Evolutionary conservation across 805 yeast genomes (phyloP).

Genomic region (Danielozyma ontarioensis): DNA sequence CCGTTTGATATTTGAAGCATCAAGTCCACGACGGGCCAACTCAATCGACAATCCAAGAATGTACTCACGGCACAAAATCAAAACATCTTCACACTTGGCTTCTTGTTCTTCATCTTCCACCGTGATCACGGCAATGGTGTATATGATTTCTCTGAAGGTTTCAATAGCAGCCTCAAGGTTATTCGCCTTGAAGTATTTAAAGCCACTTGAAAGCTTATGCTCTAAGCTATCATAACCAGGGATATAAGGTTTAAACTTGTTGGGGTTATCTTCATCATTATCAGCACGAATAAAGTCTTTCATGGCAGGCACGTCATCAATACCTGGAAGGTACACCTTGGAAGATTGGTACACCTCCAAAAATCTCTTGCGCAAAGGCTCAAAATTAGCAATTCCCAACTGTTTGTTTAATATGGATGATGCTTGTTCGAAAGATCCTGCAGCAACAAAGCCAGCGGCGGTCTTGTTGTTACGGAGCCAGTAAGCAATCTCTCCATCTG

Average conservation of each 20-base stretch:
- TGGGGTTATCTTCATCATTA: constrained; percentile 49
- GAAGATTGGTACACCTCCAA: constrained; percentile 78
- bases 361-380: constrained; percentile 80
- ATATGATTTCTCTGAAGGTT: constrained; percentile 72
- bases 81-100: constrained; percentile 62
- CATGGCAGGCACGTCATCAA: constrained; percentile 69
- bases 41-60: constrained; percentile 91
- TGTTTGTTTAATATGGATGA: constrained; percentile 89
- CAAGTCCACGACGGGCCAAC: constrained; percentile 77
- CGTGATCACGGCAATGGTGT: constrained; percentile 64
- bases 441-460: constrained; percentile 90
- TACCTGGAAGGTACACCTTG: constrained; percentile 69
- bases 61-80: constrained; percentile 79
- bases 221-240: constrained; percentile 71
- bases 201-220: constrained; percentile 63
- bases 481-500: constrained; percentile 55
- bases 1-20: constrained; percentile 67
- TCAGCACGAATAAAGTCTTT: constrained; percentile 63
- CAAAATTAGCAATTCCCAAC: constrained; percentile 79
- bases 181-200: constrained; percentile 76
- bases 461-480: constrained; percentile 90
- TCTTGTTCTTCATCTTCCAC: constrained; percentile 76
- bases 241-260: constrained; percentile 52
- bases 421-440: constrained; percentile 95
- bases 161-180: constrained; percentile 77